phyloP scores from a whole-genome alignment of 2,329 filamentous ascomycete species.

The Stagonosporopsis vannaccii region DNA sequence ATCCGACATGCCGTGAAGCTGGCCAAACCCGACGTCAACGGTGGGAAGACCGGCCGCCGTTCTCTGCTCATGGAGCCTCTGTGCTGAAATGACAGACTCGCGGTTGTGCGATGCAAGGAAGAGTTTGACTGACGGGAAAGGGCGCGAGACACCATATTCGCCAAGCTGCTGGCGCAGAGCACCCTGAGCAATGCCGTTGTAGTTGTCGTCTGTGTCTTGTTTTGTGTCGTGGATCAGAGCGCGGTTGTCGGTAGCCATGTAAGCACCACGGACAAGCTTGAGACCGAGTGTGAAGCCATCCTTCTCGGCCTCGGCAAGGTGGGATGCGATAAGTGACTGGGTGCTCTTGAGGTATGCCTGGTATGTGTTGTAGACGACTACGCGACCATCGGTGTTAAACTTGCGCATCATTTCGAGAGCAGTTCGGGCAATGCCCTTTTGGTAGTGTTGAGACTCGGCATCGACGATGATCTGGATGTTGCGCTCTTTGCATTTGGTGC shows the following conservation, averaged over 20 bases:
- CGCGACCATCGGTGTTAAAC: conserved; percentile 57
- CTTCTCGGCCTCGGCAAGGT: conserved; percentile 56
- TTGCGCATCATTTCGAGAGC: conserved; percentile 60
- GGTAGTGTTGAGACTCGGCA: conserved; percentile 57
- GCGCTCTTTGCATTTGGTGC: conserved; percentile 49
- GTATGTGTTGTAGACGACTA: conserved; percentile 74
- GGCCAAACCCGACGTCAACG: conserved; percentile 69
- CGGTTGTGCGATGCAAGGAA: conserved; percentile 86
- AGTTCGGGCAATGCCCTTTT: conserved; percentile 60
- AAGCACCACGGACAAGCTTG: conserved; percentile 66
- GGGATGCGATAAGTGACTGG: conserved; percentile 50
- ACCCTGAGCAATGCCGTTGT: conserved; percentile 71
- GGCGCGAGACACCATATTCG: conserved; percentile 30
- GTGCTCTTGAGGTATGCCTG: conserved; percentile 64
- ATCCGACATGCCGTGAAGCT: conserved; percentile 95
- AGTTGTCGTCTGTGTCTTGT: conserved; percentile 65
- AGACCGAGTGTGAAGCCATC: conserved; percentile 62
- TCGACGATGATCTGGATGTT: conserved; percentile 56
- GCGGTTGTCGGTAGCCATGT: conserved; percentile 60
- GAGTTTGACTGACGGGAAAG: conserved; percentile 59
- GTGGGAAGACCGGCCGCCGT: conserved; percentile 50
- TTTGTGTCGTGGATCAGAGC: conserved; percentile 62
- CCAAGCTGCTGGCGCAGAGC: conserved; percentile 39
- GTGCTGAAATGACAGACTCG: conserved; percentile 67
- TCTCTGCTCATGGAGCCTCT: conserved; percentile 55